phyloP scores from a whole-genome alignment of 306 rosid genomes.

The Malus orientalis region DNA sequence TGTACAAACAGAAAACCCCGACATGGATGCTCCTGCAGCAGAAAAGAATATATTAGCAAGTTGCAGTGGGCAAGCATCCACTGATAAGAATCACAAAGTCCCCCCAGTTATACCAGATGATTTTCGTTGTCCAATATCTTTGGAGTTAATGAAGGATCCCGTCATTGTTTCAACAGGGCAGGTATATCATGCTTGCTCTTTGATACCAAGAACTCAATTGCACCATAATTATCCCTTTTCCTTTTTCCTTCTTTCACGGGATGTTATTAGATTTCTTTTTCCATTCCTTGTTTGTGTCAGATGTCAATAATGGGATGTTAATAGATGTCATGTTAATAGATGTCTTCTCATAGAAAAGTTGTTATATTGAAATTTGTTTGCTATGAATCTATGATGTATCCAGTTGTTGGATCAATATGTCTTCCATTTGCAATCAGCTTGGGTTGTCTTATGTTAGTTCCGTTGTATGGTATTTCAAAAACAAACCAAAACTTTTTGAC shows the following conservation, averaged over 20 bases:
- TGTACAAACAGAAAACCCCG: conserved; percentile 71
- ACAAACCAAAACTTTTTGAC: not conserved
- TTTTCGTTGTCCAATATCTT: conserved; percentile 93
- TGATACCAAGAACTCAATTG: conserved; percentile 1
- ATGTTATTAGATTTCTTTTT: not conserved
- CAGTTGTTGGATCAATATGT: not conserved
- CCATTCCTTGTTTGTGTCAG: not conserved
- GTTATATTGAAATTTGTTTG: conserved; percentile 18
- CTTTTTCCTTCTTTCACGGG: not conserved
- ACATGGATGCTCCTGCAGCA: conserved; percentile 32
- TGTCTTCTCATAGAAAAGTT: not conserved
- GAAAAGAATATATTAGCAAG: conserved; percentile 39
- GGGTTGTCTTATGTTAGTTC: not conserved
- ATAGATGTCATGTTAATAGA: no score
- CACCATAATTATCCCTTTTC: not conserved
- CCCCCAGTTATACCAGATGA: conserved; percentile 70
- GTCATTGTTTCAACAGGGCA: conserved; percentile 99
- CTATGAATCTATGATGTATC: not conserved
- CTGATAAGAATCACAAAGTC: conserved; percentile 43
- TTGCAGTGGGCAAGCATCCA: conserved; percentile 37
- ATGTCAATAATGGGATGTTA: not conserved
- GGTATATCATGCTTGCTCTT: conserved; percentile 41
- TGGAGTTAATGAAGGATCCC: conserved; percentile 94
- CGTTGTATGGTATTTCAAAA: not conserved
- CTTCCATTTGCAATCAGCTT: not conserved